Evolutionary conservation across 2,329 filamentous ascomycete species (phyloP).

Genomic region (Nannizzia gypsea): DNA sequence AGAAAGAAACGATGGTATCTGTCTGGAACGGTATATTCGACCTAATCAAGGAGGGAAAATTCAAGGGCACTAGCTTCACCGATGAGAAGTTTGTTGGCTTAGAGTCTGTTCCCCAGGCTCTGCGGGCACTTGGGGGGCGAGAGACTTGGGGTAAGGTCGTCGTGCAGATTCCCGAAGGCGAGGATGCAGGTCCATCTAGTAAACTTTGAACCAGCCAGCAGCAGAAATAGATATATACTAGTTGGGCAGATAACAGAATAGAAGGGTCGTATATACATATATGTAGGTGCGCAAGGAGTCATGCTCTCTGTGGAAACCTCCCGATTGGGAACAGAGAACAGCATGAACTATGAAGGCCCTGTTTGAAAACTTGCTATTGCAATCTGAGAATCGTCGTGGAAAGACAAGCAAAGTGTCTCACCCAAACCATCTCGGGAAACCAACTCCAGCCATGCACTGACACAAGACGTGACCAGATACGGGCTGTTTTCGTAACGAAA

Average conservation of each 20-base stretch:
- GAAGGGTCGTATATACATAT: not conserved
- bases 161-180: constrained; percentile 65
- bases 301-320: constrained; percentile 31
- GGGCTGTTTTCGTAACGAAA: not conserved
- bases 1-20: constrained; percentile 54
- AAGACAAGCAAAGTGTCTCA: constrained; percentile 3
- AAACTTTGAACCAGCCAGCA: not conserved
- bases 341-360: constrained; percentile 40
- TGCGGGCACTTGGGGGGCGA: constrained; percentile 64
- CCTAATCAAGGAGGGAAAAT: constrained; percentile 65
- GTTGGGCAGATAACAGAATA: not conserved
- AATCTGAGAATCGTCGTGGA: constrained; percentile 17
- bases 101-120: constrained; percentile 62
- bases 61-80: constrained; percentile 68
- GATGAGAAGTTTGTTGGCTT: constrained; percentile 74
- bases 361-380: constrained; percentile 25
- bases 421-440: not conserved
- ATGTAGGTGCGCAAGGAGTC: constrained; percentile 38
- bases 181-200: constrained; percentile 33
- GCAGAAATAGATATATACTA: constrained; percentile 6
- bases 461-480: constrained; percentile 2
- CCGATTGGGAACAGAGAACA: constrained; percentile 16
- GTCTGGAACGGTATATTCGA: constrained; percentile 78
- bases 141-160: constrained; percentile 96
- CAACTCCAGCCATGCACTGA: constrained; percentile 3